Evolutionary conservation across 2,329 filamentous ascomycete genomes (phyloP).

Genomic region (Cladosporium sp.): DNA sequence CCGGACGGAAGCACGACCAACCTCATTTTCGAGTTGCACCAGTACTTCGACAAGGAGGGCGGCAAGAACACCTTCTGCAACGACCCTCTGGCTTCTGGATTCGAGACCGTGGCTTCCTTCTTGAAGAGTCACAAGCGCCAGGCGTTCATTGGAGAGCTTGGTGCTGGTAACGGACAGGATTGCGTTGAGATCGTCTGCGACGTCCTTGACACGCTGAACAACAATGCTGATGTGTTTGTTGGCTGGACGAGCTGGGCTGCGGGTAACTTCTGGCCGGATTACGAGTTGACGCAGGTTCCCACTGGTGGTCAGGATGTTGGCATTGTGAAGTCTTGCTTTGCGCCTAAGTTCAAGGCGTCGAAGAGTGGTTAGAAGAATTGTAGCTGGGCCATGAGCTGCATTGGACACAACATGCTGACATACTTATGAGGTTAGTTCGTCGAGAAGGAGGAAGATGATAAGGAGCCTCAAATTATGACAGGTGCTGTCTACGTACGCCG

Average conservation of each 20-base stretch:
- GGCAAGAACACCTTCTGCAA: slow-evolving; percentile 39
- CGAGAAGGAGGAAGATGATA: too few relatives aligned
- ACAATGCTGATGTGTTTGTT: slow-evolving; percentile 34
- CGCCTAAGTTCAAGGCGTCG: slow-evolving; percentile 26
- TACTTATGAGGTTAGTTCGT: too few relatives aligned
- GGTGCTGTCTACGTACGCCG: too few relatives aligned
- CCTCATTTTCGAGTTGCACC: slow-evolving; percentile 45
- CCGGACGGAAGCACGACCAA: slow-evolving; percentile 33
- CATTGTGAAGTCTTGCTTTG: slow-evolving; percentile 32
- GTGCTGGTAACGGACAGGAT: slow-evolving; percentile 40
- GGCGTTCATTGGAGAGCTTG: slow-evolving; percentile 45
- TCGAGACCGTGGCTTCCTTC: slow-evolving; percentile 39
- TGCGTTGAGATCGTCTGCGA: slow-evolving; percentile 39
- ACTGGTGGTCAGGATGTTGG: slow-evolving; percentile 28
- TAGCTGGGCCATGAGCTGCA: background rate
- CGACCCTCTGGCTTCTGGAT: slow-evolving; percentile 37
- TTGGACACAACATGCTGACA: too few relatives aligned
- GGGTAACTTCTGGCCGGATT: slow-evolving; percentile 31
- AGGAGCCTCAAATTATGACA: too few relatives aligned
- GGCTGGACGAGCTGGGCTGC: slow-evolving; percentile 38
- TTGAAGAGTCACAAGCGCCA: slow-evolving; percentile 39
- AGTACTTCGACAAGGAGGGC: slow-evolving; percentile 44
- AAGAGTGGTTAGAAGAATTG: background rate
- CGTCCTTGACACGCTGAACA: slow-evolving; percentile 32
- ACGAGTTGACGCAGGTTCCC: slow-evolving; percentile 33